Evolutionary conservation across 306 rosid species (phyloP).

Genomic region (Castanea sativa): DNA sequence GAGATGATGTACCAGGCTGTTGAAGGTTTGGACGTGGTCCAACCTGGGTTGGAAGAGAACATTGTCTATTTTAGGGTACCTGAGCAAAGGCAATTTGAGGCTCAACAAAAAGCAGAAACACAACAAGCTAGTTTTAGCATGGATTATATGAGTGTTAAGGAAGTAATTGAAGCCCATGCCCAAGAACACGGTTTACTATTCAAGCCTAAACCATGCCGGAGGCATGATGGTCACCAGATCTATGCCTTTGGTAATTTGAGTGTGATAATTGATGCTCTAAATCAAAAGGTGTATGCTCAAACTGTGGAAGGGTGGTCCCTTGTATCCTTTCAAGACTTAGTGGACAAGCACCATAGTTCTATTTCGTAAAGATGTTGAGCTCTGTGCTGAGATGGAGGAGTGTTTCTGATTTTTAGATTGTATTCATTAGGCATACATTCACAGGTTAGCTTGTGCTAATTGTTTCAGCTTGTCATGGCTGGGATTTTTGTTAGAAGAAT

Average conservation of each 20-base stretch:
- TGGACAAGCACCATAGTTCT: conserved; percentile 66
- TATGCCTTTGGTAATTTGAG: conserved; percentile 79
- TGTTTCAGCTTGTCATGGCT: not conserved
- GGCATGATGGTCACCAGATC: conserved; percentile 80
- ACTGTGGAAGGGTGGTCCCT: conserved; percentile 65
- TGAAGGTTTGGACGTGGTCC: conserved; percentile 85
- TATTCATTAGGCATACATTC: not conserved
- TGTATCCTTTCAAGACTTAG: conserved; percentile 63
- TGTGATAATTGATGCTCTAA: conserved; percentile 61
- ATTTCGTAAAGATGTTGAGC: conserved; percentile 31
- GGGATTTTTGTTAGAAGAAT: not conserved
- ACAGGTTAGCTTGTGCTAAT: conserved; percentile 5
- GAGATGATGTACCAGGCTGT: conserved; percentile 92
- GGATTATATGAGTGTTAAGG: conserved; percentile 57
- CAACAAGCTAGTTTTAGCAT: conserved; percentile 55
- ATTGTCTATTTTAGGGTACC: conserved; percentile 65
- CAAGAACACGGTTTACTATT: conserved; percentile 67
- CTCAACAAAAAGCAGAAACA: conserved; percentile 81
- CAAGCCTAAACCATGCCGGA: conserved; percentile 75
- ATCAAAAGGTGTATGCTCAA: conserved; percentile 76
- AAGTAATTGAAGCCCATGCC: conserved; percentile 78
- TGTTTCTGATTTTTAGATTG: not conserved
- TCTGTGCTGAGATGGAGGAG: not conserved
- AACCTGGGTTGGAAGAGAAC: conserved; percentile 86
- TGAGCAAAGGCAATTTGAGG: conserved; percentile 92